Evolutionary conservation across 768 basidiomycete species (phyloP).

Genomic region (Hericium alpestre): DNA sequence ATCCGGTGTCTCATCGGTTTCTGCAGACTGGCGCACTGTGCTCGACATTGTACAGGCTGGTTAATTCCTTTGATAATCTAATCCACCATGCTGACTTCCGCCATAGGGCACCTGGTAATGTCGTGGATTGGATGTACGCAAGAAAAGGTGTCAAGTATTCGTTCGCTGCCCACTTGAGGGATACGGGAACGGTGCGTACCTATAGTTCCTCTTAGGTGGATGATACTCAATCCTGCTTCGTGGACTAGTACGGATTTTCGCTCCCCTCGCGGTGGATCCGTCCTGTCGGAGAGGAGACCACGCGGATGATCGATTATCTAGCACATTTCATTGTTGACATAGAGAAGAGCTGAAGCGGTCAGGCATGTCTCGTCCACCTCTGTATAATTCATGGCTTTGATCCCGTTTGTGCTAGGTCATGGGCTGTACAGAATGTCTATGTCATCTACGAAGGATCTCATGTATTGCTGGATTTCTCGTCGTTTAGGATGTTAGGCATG

Average conservation of each 20-base stretch:
- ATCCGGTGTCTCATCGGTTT: background rate
- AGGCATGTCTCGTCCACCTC: background rate
- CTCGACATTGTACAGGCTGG: slow-evolving; percentile 30
- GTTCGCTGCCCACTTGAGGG: slow-evolving; percentile 55
- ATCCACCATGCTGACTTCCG: background rate
- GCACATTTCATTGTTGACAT: slow-evolving; percentile 47
- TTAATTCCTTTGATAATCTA: background rate
- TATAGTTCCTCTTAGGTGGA: background rate
- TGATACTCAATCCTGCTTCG: background rate
- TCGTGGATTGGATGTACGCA: slow-evolving; percentile 59
- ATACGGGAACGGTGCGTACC: slow-evolving; percentile 54
- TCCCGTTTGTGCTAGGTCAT: too few relatives aligned
- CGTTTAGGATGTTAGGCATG: too few relatives aligned
- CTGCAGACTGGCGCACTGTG: slow-evolving; percentile 36
- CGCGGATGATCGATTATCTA: slow-evolving; percentile 53
- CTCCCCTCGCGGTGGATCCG: slow-evolving; percentile 64
- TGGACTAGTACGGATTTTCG: slow-evolving; percentile 59
- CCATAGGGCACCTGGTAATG: slow-evolving; percentile 44
- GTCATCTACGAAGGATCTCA: too few relatives aligned
- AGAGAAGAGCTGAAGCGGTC: slow-evolving; percentile 15
- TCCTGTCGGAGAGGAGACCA: slow-evolving; percentile 71
- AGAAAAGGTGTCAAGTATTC: slow-evolving; percentile 47
- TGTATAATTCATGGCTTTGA: too few relatives aligned
- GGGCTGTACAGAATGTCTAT: too few relatives aligned
- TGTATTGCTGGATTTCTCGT: too few relatives aligned